A percentile compares a stretch with the other conserved stretches of the same genome.
Evolutionary conservation across 768 basidiomycete species (phyloP).

Genomic region (Leccinum broughii): DNA sequence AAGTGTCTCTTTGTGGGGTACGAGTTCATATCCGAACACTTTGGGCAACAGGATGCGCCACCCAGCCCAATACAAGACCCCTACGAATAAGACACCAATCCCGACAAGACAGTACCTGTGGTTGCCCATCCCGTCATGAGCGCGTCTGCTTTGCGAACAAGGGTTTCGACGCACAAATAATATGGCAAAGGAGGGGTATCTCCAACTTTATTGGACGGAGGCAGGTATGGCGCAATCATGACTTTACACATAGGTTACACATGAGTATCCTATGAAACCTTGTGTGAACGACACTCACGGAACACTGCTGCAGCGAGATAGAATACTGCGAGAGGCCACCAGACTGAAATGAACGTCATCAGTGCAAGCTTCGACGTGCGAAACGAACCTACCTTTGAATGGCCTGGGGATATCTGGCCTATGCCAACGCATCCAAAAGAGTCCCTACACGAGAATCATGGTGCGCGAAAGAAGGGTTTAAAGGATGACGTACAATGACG

Average conservation of each 20-base stretch:
- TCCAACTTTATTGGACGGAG: slow-evolving; percentile 52
- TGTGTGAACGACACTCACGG: slow-evolving; percentile 36
- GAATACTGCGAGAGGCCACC: slow-evolving; percentile 56
- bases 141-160: slow-evolving; percentile 28
- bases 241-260: slow-evolving; percentile 32
- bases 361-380: neutral
- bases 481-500: slow-evolving; percentile 42
- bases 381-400: slow-evolving; percentile 45
- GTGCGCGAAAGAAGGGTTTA: no score
- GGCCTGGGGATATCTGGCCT: slow-evolving; percentile 48
- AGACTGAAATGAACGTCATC: slow-evolving; percentile 37
- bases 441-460: slow-evolving; percentile 35
- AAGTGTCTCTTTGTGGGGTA: slow-evolving; percentile 47
- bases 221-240: slow-evolving; percentile 56
- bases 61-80: slow-evolving; percentile 53
- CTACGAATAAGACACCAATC: slow-evolving; percentile 46
- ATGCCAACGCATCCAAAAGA: slow-evolving; percentile 56
- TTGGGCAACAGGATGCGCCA: slow-evolving; percentile 54
- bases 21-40: slow-evolving; percentile 48
- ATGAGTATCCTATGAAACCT: slow-evolving; percentile 9
- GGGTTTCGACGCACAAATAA: slow-evolving; percentile 40
- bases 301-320: slow-evolving; percentile 53
- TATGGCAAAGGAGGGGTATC: slow-evolving; percentile 64
- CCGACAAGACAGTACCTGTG: slow-evolving; percentile 55
- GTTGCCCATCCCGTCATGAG: slow-evolving; percentile 28